Evolutionary conservation across 192 early-diverging fungal genomes (phyloP), one percentile per base, ranked within the genome.

Genomic region (Coemansia sp.): DNA sequence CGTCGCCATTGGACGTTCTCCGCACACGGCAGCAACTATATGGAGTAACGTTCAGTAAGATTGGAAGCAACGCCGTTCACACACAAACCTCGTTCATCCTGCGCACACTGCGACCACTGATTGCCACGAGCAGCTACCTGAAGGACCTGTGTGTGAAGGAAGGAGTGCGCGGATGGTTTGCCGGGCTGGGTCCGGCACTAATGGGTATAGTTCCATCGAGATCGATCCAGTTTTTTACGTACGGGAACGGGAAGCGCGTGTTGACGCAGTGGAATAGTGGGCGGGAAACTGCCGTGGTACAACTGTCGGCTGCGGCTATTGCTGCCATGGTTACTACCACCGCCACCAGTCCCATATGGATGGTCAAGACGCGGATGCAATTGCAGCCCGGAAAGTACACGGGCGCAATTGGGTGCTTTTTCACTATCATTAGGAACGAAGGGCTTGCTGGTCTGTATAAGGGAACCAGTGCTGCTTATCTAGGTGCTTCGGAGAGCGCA

Each of bases 311-410:
- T 0, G 93, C 95, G 0, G 82, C 85, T 0, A 77, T 87, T 8
- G 93, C 95, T 0, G 87, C 88, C 11, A 75, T 93, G 37, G 85
- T 92, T 6, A 94, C 91, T 5, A 91, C 93, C 0, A 87, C 90
- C 3, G 84, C 79, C n/a, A 96, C 96, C 2, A 97, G 95, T 69
- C 97, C 97, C 0, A 98, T 99, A 22, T 99, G 97, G 97, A 86
- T 99, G 49, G 88, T 98, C 45, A 99, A 98, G 68, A 99, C 96
- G 0, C 81, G 97, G 56, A 92, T 99, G 86, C 97, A 99, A 77
- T 76, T 99, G 61, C 91, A 93, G 73, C 68, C 67, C 8, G 78
- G 78, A 26, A 62, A 72, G 21, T 96, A 96, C 80, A 83, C 83
- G 40, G 94, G 88, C 85, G 95, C 92, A 55, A 69, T 94, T 40